These are phyloP conservation scores for Globisporangium viniferum DNA, from an alignment of 352 stramenopile species.

Conservation along the genomic window DNA sequence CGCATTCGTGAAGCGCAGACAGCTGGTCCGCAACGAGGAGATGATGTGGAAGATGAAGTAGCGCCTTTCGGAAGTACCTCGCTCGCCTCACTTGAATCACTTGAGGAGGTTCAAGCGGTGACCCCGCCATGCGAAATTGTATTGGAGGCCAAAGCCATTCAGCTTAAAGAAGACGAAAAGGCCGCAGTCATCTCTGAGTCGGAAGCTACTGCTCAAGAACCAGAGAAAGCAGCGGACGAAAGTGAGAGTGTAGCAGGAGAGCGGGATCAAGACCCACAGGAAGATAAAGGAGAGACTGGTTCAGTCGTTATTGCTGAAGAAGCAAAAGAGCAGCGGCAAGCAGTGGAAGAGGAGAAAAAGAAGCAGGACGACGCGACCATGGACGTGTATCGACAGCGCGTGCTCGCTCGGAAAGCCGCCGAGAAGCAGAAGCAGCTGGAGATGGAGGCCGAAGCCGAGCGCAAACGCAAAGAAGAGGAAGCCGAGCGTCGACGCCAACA, in stretches of 20 bases:
- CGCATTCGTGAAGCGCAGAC: background rate
- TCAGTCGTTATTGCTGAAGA: background rate
- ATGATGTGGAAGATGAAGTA: background rate
- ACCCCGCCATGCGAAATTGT: background rate
- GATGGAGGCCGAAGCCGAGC: constrained; percentile 32
- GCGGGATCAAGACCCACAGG: background rate
- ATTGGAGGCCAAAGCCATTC: background rate
- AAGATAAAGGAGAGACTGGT: background rate
- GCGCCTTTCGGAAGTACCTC: background rate
- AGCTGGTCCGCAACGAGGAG: background rate
- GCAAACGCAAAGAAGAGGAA: constrained; percentile 36
- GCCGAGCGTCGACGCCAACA: constrained; percentile 14
- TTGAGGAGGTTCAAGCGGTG: background rate
- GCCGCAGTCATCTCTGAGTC: background rate
- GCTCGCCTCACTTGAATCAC: background rate
- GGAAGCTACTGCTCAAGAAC: background rate
- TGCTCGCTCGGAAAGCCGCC: constrained; percentile 56
- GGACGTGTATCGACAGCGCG: constrained; percentile 62
- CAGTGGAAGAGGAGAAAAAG: constrained; percentile 48
- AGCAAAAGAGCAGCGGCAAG: constrained; percentile 22
- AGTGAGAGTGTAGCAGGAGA: background rate
- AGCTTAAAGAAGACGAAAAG: background rate
- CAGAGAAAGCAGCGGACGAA: background rate
- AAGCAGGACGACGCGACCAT: constrained; percentile 56
- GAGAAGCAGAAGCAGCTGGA: constrained; percentile 58